Evolutionary conservation across 495 filamentous ascomycete species (phyloP).

Genomic region (Trichoderma virens): DNA sequence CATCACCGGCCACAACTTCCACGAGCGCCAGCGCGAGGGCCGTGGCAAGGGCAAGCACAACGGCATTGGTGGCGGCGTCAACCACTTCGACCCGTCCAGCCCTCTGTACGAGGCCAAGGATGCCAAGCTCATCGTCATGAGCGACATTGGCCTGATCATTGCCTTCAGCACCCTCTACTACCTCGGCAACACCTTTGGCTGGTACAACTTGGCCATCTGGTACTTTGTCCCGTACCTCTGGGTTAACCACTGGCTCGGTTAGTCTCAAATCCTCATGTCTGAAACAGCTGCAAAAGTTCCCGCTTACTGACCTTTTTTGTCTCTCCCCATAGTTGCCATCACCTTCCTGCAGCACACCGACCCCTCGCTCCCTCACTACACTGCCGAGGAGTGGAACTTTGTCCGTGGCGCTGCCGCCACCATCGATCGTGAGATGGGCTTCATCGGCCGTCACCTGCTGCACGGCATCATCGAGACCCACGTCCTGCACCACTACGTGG

Average conservation of each 20-base stretch:
- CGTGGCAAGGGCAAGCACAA: slow-evolving; percentile 86
- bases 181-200: slow-evolving; percentile 67
- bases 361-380: slow-evolving; percentile 77
- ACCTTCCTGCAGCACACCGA: slow-evolving; percentile 92
- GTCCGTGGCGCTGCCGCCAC: slow-evolving; percentile 79
- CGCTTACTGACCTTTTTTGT: not conserved
- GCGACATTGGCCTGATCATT: slow-evolving; percentile 69
- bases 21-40: slow-evolving; percentile 73
- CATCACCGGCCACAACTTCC: slow-evolving; percentile 90
- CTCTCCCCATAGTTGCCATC: slow-evolving; percentile 53
- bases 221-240: slow-evolving; percentile 92
- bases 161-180: slow-evolving; percentile 46
- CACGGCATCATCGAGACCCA: slow-evolving; percentile 92
- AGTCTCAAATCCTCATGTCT: slow-evolving; percentile 23
- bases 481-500: slow-evolving; percentile 83
- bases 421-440: slow-evolving; percentile 83
- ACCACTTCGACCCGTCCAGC: slow-evolving; percentile 85
- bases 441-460: slow-evolving; percentile 76
- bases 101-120: slow-evolving; percentile 91
- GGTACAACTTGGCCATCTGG: slow-evolving; percentile 81
- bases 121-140: slow-evolving; percentile 69
- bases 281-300: not conserved
- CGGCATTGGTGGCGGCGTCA: slow-evolving; percentile 71
- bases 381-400: slow-evolving; percentile 69
- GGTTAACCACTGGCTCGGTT: slow-evolving; percentile 97